A percentile compares a stretch with the other conserved stretches of the same genome.
phyloP scores from a whole-genome alignment of 2,329 filamentous ascomycete genomes.

The Arachnomyces sp. region DNA sequence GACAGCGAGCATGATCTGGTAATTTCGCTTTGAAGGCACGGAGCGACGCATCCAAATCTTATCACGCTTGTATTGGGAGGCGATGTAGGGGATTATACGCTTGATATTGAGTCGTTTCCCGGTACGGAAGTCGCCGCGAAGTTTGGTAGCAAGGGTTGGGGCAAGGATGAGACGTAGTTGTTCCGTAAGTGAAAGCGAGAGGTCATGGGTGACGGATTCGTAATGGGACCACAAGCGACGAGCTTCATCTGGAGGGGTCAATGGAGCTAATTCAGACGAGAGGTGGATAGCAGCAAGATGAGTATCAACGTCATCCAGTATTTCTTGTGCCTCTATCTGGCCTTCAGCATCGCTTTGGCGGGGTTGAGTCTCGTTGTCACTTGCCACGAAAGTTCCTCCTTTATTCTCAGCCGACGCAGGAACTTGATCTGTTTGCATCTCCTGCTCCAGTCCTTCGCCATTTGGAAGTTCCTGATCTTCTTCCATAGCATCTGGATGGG shows the following conservation, averaged over 20 bases:
- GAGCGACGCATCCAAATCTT: slow-evolving; percentile 99
- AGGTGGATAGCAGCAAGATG: slow-evolving; percentile 67
- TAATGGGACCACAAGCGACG: slow-evolving; percentile 77
- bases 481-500: slow-evolving; percentile 48
- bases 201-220: slow-evolving; percentile 73
- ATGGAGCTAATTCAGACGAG: slow-evolving; percentile 39
- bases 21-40: slow-evolving; percentile 84
- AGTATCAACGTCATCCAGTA: slow-evolving; percentile 43
- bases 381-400: slow-evolving; percentile 47
- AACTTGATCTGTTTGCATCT: slow-evolving; percentile 34
- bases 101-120: slow-evolving; percentile 99
- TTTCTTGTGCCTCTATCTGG: slow-evolving; percentile 37
- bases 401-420: slow-evolving; percentile 29
- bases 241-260: slow-evolving; percentile 49
- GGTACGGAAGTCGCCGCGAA: slow-evolving; percentile 92
- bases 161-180: slow-evolving; percentile 93
- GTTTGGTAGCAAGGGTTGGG: slow-evolving; percentile 89
- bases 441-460: slow-evolving; percentile 42
- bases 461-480: slow-evolving; percentile 30
- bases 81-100: slow-evolving; percentile 98
- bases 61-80: slow-evolving; percentile 95
- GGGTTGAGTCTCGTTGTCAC: slow-evolving; percentile 32
- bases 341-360: slow-evolving; percentile 21
- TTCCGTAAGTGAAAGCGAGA: slow-evolving; percentile 84
- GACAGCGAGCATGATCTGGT: slow-evolving; percentile 95